These are phyloP conservation scores for Liriodendron chinense DNA, from an alignment of 164 flowering plant species.

Conservation along the genomic window DNA sequence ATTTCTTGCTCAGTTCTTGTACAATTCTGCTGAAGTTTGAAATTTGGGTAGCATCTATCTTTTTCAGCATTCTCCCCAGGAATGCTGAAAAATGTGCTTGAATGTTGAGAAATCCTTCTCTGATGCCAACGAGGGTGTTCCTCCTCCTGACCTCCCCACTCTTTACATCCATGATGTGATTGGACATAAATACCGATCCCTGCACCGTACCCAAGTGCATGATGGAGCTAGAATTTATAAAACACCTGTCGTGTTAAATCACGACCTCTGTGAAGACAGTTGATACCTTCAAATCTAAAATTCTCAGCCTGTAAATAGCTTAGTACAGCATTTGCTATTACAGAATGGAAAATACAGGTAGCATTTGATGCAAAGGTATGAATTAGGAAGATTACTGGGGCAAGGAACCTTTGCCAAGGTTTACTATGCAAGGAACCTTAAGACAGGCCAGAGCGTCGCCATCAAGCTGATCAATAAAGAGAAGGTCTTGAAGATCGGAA, in stretches of 20 bases:
- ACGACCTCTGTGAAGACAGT: conserved; percentile 44
- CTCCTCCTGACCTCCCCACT: conserved; percentile 18
- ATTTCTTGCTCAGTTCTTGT: too few relatives aligned
- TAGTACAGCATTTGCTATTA: conserved; percentile 4
- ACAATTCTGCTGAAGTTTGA: too few relatives aligned
- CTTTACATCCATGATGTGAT: conserved; percentile 25
- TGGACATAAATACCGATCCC: too few relatives aligned
- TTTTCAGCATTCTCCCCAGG: too few relatives aligned
- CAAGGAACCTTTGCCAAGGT: conserved; percentile 74
- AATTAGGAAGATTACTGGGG: conserved; percentile 60
- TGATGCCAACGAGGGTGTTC: conserved; percentile 9
- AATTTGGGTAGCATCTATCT: too few relatives aligned
- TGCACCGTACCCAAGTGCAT: neutral
- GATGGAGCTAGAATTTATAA: conserved; percentile 4
- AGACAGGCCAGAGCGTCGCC: conserved; percentile 65
- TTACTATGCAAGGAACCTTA: conserved; percentile 51
- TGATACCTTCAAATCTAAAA: conserved; percentile 17
- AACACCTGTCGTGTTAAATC: conserved; percentile 13
- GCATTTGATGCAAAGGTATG: conserved; percentile 63
- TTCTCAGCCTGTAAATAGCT: conserved; percentile 17
- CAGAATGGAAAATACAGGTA: conserved; percentile 53
- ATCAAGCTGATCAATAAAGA: conserved; percentile 56
- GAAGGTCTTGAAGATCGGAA: conserved; percentile 36
- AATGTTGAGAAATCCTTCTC: conserved; percentile 16
- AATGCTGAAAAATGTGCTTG: conserved; percentile 67